Evolutionary conservation across 2,329 filamentous ascomycete genomes (phyloP).

Genomic region (Botrytis galanthina): DNA sequence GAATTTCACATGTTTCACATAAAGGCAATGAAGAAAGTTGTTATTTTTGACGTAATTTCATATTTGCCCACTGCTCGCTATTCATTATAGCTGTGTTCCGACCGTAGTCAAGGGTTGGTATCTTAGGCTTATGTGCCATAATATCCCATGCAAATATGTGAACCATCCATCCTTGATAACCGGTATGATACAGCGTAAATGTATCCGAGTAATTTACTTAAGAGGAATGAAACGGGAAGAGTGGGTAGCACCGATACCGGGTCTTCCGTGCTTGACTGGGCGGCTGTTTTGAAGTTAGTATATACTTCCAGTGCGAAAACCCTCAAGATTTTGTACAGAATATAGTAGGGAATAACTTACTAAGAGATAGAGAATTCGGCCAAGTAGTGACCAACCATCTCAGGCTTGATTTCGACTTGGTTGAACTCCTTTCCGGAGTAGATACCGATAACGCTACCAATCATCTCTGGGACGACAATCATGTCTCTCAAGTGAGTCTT

Average conservation of each 20-base stretch:
- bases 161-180: constrained; percentile 20
- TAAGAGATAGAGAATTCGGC: constrained; percentile 99
- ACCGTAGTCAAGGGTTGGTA: constrained; percentile 10
- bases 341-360: constrained; percentile 57
- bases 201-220: constrained; percentile 65
- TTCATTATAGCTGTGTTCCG: constrained; percentile 13
- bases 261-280: constrained; percentile 99
- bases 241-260: constrained; percentile 99
- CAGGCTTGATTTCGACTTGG: constrained; percentile 99
- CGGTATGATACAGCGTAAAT: constrained; percentile 28
- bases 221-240: constrained; percentile 99
- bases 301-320: neutral
- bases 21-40: neutral
- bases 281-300: constrained; percentile 59
- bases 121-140: constrained; percentile 1
- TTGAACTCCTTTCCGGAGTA: constrained; percentile 99
- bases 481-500: constrained; percentile 99
- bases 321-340: neutral
- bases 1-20: neutral
- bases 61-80: constrained; percentile 14
- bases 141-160: constrained; percentile 11
- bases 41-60: constrained; percentile 8
- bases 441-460: constrained; percentile 96
- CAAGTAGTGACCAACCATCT: constrained; percentile 99
- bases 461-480: constrained; percentile 99